phyloP scores from a whole-genome alignment of 441 rosid genomes.

The Hypseocharis bilobata region DNA sequence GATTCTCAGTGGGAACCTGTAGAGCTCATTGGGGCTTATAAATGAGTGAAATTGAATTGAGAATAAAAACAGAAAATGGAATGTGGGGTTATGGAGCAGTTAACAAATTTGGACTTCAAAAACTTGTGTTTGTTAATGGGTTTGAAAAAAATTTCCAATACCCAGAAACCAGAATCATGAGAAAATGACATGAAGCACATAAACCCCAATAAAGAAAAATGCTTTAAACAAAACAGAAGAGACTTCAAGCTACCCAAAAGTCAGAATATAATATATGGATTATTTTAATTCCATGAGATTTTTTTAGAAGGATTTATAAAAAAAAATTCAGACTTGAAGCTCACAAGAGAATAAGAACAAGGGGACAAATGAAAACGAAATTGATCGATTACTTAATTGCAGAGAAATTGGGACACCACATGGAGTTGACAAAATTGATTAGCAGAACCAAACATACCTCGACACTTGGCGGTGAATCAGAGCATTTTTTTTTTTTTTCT shows the following conservation, averaged over 20 bases:
- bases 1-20: background rate
- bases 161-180: slow-evolving; percentile 11
- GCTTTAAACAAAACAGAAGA: background rate
- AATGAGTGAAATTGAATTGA: background rate
- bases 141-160: background rate
- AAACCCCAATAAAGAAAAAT: background rate
- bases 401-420: background rate
- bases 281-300: too few species aligned
- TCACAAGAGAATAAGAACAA: background rate
- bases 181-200: slow-evolving; percentile 4
- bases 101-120: too few species aligned
- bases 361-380: background rate
- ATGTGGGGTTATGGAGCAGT: background rate
- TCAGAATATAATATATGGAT: slow-evolving; percentile 12
- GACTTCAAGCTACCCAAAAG: slow-evolving; percentile 13
- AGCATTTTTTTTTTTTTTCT: background rate
- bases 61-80: background rate
- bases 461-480: background rate
- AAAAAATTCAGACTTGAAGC: background rate
- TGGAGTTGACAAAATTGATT: background rate
- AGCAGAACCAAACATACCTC: too few species aligned
- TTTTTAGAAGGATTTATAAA: too few species aligned
- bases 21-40: background rate
- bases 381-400: background rate
- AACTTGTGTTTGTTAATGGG: background rate